Base-by-base conservation (phyloP, 108 stramenopile species). In the Thalassiosira profunda region DNA sequence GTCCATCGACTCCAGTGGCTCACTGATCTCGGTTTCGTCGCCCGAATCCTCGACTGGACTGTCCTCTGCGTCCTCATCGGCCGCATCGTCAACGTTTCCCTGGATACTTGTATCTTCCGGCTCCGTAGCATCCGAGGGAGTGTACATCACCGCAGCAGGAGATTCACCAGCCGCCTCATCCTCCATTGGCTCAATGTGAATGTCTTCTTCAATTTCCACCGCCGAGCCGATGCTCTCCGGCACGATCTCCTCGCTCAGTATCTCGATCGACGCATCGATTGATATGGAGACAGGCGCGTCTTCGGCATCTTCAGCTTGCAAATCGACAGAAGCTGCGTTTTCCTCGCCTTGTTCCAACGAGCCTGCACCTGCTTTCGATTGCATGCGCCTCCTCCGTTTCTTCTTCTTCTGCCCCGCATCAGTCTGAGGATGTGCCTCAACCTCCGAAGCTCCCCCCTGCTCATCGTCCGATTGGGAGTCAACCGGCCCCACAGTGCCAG, bases 161-260 rank as follows among this genome's bases (percentile, higher is more conserved):
- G 40, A 29, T 2, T 24, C 53, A 37, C 36, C 17, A 25, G 34
- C 52, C 23, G 9, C 33, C 12, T 17, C 63, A 55, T 55, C 63
- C 37, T 65, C 53, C 24, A 55, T 58, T 2, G 25, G 34, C 4
- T 15, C 2, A 60, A 28, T 28, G 9, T 23, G 15, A 49, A 60
- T 0, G 47, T 14, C n/a, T 66, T 36, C 18, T n/a, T 66, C 64
- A 58, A 57, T n/a, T 23, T 56, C 55, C 26, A 15, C 11, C 56
- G 36, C 23, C 41, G 64, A 23, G 10, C 42, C 45, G 15, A 47
- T 47, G 14, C 45, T 46, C 35, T 47, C 61, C 35, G 45, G 45
- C 20, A 63, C 31, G 3, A 63, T 63, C 35, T 31, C 44, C 7
- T 63, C 61, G 18, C 61, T 42, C n/a, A 46, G 35, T 9, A 34